A percentile compares a stretch with the other conserved stretches of the same genome.
Conservation (phyloP, 257 asterid species). For the Gardenia jasminoides region DNA sequence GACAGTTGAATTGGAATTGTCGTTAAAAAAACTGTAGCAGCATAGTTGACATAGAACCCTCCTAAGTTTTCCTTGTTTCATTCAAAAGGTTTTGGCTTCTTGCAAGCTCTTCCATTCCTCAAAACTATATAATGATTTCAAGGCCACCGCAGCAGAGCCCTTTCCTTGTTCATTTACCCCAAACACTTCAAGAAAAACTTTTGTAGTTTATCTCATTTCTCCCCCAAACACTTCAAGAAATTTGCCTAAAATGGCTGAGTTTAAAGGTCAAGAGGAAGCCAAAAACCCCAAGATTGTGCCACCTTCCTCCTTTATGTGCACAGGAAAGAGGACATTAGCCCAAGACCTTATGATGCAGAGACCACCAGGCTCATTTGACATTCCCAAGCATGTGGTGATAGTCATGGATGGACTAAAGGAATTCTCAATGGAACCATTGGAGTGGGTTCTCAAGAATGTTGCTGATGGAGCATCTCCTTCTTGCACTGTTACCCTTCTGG, state of each 20-base stretch:
- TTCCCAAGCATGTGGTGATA: conserved; percentile 45
- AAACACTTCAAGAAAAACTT: neutral
- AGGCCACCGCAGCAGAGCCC: conserved; percentile 2
- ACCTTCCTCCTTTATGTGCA: conserved; percentile 10
- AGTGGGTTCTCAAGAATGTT: conserved; percentile 61
- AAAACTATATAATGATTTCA: conserved; percentile 4
- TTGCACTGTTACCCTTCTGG: conserved; percentile 52
- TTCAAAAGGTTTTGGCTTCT: neutral
- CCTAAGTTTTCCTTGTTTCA: conserved; percentile 16
- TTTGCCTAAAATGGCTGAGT: conserved; percentile 1
- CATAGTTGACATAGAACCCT: conserved; percentile 17
- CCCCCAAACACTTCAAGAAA: neutral
- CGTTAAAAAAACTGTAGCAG: neutral
- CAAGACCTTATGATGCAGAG: conserved; percentile 21
- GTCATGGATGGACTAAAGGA: conserved; percentile 64
- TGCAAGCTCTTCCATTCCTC: neutral
- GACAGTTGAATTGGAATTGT: conserved; percentile 5
- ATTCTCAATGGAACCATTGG: conserved; percentile 48
- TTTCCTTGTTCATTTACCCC: conserved; percentile 1
- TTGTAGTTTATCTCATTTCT: neutral
- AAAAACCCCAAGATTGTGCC: conserved; percentile 5
- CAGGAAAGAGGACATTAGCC: conserved; percentile 1
- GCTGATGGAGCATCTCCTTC: conserved; percentile 34
- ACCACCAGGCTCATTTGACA: conserved; percentile 25
- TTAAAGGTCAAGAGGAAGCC: neutral